Base-by-base conservation (phyloP, 176 grass and related monocot genomes). In the Oryza punctata region DNA sequence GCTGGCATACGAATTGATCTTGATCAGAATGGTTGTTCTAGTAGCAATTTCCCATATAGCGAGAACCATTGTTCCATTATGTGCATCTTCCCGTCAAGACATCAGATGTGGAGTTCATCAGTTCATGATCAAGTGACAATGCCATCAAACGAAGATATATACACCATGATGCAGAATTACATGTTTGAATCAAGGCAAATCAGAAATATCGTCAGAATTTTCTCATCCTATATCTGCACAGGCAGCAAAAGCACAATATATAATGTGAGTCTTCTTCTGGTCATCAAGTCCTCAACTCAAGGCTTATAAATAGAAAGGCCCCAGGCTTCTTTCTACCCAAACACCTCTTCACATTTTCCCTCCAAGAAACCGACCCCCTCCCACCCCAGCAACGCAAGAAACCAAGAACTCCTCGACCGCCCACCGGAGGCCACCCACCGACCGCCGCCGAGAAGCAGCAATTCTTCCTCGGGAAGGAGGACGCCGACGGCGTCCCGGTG, bases 241-340 rank as follows among this genome's bases (percentile, higher is more conserved):
- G 49, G 37, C 37, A 8, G 37, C 37, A 38, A 38, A 38, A 38
- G 7, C 7, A 38, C 15, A 52, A 18, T 47, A 14, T 13, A 14
- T 14, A 47, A 47, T 47, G 47, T 18, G 4, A 50, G 14, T 18
- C 15, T 21, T 49, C 16, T 54, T 21, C 50, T 54, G 50, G 16
- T 18, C 50, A 54, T 54, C 50, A 54, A 21, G 50, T 21, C 50
- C 18, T 21, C 50, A 19, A 8, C 41, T 50, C 60, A 6, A 65
- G 18, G 12, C 21, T 87, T 87, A 87, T 87, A 81, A 82, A 54
- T 54, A 54, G 5, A 8, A 82, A 47, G 63, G 26, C 26, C 76
- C 14, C 8, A 5, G 33, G 18, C 15, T 3, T 50, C 47, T 25
- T 75, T 44, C 2, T 6, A 11, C 9, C 63, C 21, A 12, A 54